Percentiles rank a stretch among this genome's conserved stretches.
Conservation (phyloP, 768 basidiomycete species). For the Kwoniella newhampshirensis region DNA sequence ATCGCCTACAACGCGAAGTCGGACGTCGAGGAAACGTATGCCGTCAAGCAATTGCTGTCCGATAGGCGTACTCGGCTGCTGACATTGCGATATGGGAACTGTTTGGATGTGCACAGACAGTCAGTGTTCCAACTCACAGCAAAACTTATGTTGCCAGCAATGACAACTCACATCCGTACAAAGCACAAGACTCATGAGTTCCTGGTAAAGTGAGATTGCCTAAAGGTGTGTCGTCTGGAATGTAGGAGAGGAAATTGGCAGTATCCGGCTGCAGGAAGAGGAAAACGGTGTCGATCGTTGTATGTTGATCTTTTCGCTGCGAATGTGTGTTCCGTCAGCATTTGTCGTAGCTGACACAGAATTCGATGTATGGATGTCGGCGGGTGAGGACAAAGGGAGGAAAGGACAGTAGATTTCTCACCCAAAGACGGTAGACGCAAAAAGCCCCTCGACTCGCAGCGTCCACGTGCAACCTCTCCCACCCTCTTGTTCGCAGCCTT, state of each 20-base stretch:
- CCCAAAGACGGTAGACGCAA: neutral
- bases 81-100: slow-evolving; percentile 72
- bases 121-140: too few relatives aligned
- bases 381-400: too few relatives aligned
- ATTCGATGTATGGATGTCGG: too few relatives aligned
- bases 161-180: slow-evolving; percentile 24
- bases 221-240: slow-evolving; percentile 68
- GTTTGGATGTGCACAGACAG: slow-evolving; percentile 61
- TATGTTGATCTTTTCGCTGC: neutral
- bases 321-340: too few relatives aligned
- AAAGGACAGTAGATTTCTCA: too few relatives aligned
- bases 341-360: too few relatives aligned
- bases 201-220: slow-evolving; percentile 79
- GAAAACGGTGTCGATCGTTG: slow-evolving; percentile 4
- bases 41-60: slow-evolving; percentile 70
- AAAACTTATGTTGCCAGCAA: too few relatives aligned
- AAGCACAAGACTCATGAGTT: slow-evolving; percentile 50
- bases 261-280: slow-evolving; percentile 20
- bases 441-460: neutral
- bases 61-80: slow-evolving; percentile 65
- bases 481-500: slow-evolving; percentile 1
- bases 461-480: slow-evolving; percentile 10
- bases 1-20: slow-evolving; percentile 67
- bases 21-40: slow-evolving; percentile 73
- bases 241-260: slow-evolving; percentile 52